Conservation (phyloP, 176 grass and related monocot genomes). For the Secale cereale region DNA sequence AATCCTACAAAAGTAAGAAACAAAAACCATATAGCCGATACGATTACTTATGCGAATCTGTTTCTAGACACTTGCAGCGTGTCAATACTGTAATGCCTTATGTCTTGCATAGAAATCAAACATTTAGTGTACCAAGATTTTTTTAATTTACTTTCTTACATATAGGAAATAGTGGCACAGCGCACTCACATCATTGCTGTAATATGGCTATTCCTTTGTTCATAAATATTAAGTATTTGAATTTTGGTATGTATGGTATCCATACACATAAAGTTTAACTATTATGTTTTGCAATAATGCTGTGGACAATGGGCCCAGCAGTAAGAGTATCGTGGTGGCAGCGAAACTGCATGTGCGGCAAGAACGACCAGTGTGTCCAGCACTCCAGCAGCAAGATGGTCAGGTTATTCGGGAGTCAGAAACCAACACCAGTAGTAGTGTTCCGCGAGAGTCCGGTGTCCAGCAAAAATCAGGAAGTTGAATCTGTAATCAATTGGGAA, state of each 20-base stretch:
- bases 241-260: not conserved
- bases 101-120: not conserved
- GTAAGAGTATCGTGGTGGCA: not conserved
- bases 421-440: not conserved
- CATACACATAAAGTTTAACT: not conserved
- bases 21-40: not conserved
- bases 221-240: not conserved
- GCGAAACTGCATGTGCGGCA: not conserved
- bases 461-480: not conserved
- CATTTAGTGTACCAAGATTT: not conserved
- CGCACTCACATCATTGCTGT: not conserved
- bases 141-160: not conserved
- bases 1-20: not conserved
- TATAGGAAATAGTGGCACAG: not conserved
- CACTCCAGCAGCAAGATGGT: not conserved
- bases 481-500: not conserved
- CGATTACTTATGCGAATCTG: not conserved
- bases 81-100: not conserved
- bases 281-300: not conserved
- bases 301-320: not conserved
- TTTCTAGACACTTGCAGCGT: not conserved
- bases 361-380: not conserved
- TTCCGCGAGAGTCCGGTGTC: not conserved
- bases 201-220: not conserved
- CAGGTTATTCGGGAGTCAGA: not conserved